Base-by-base conservation (phyloP, 2,329 filamentous ascomycete species). In the Aspergillus sp. region DNA sequence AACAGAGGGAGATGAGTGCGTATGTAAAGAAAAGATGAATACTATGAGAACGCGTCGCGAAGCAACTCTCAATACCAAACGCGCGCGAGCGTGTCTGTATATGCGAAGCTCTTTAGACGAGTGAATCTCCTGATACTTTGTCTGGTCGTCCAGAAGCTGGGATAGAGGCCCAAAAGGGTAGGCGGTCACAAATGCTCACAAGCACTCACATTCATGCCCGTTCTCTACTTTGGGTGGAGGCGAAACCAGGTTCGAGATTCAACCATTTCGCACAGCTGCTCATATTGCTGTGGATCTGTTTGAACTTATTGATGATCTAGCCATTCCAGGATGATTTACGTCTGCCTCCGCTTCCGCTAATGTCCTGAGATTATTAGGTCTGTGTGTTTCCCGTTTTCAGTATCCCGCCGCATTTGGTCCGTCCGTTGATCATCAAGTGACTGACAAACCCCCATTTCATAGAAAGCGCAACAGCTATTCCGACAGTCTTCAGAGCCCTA, bases 81-180 rank as follows among this genome's bases (percentile, higher is more conserved):
- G 32, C 51, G 38, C 41, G 54, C 32, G 54, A 25, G 57, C 13
- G 58, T 57, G 58, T 51, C 23, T 54, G 54, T 60, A 32, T 54
- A 23, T 48, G 44, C 42, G 59, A 63, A 51, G 52, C 54, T 52
- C 47, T 59, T 30, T 41, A 56, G 15, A 58, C 36, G 54, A 54
- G 59, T 59, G 56, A 61, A 61, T 61, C 58, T 59, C 55, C 58
- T 51, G 62, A 58, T 64, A 59, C 61, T 56, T 27, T 60, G 61
- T 64, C 47, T 48, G 53, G 60, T 59, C 49, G 58, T 57, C 39
- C 58, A 53, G 36, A 59, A 58, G 56, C 61, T 59, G 62, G 61
- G 55, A 59, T 61, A 53, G 51, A 42, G 41, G 61, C 59, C 49
- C 8, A 19, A 50, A 59, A 19, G 3, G 51, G 59, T 54, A 61